Evolutionary conservation across 495 filamentous ascomycete species (phyloP).

Genomic region (Apodospora peruviana): DNA sequence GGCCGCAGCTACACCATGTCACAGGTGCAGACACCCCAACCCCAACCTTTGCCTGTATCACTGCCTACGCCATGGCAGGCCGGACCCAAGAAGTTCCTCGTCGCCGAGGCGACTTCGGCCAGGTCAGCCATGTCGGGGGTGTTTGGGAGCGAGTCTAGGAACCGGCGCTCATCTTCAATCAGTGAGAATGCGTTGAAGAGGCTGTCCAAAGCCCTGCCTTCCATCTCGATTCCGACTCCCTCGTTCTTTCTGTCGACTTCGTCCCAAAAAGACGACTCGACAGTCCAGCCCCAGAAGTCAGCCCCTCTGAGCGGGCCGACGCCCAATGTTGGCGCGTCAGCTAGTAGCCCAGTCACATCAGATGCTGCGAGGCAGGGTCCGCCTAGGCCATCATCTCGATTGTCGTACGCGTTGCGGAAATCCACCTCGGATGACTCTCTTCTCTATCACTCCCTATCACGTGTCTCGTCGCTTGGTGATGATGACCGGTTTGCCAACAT

Average conservation of each 20-base stretch:
- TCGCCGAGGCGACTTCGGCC: constrained; percentile 24
- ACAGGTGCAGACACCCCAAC: not conserved
- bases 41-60: constrained; percentile 9
- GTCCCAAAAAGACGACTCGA: constrained; percentile 17
- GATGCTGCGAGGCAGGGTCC: constrained; percentile 23
- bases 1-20: not conserved
- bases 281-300: constrained; percentile 10
- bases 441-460: constrained; percentile 61
- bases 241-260: constrained; percentile 38
- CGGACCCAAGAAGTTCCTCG: constrained; percentile 36
- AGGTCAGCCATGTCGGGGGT: constrained; percentile 35
- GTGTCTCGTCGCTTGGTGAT: constrained; percentile 78
- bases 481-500: constrained; percentile 79
- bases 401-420: constrained; percentile 43
- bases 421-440: constrained; percentile 73
- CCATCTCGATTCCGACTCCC: constrained; percentile 47
- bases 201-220: constrained; percentile 44
- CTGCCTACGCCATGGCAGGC: constrained; percentile 48
- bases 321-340: not conserved
- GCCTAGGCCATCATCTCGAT: constrained; percentile 6
- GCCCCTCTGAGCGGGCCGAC: not conserved
- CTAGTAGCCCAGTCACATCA: not conserved
- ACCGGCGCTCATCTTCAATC: constrained; percentile 33
- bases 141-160: constrained; percentile 26
- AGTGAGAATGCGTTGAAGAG: constrained; percentile 42